phyloP scores from a whole-genome alignment of 164 flowering plant genomes.

The Liriodendron chinense region DNA sequence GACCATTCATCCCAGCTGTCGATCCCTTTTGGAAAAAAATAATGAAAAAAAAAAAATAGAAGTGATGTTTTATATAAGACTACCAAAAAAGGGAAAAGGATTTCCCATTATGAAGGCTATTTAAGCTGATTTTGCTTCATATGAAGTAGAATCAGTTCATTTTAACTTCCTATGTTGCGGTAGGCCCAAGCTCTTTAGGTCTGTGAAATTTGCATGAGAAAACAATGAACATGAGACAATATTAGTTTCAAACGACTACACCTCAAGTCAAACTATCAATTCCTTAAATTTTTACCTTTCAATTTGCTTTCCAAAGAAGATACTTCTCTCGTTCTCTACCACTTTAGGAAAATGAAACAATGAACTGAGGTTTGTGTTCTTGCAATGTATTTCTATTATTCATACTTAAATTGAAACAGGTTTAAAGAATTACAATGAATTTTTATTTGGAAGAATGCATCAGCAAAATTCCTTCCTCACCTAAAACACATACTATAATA shows the following conservation, averaged over 20 bases:
- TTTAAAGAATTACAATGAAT: background rate
- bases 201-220: background rate
- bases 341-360: background rate
- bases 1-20: background rate
- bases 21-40: background rate
- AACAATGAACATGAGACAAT: background rate
- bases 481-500: slow-evolving; percentile 8
- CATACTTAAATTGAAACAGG: background rate
- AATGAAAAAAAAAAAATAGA: background rate
- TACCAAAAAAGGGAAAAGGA: background rate
- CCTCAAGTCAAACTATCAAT: background rate
- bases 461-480: background rate
- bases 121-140: background rate
- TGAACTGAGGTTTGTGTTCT: background rate
- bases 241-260: background rate
- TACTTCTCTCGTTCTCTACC: background rate
- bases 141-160: background rate
- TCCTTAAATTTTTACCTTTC: background rate
- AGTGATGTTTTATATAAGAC: background rate
- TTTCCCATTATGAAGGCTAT: background rate
- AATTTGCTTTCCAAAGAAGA: background rate
- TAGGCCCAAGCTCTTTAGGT: no score
- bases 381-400: background rate
- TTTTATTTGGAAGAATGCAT: background rate
- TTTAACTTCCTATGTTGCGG: no score